Conservation (phyloP, 768 basidiomycete species). For the Leccinum truebloodii region DNA sequence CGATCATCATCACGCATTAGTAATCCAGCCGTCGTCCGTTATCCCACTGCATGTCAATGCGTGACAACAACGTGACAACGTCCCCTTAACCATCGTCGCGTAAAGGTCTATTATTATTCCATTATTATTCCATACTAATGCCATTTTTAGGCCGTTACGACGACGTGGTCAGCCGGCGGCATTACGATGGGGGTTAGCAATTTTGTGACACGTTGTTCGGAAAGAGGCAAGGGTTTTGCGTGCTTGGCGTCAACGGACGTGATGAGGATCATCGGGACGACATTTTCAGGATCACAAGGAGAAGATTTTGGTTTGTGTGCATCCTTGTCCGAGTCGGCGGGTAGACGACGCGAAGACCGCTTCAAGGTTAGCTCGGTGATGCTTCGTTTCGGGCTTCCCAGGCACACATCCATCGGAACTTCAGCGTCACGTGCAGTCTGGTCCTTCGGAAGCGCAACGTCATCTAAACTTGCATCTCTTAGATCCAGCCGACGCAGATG, state of each 20-base stretch:
- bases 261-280: slow-evolving; percentile 24
- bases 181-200: not conserved
- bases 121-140: not conserved
- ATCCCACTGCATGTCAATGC: no score
- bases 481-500: slow-evolving; percentile 22
- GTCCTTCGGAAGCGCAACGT: not conserved
- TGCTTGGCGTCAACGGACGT: slow-evolving; percentile 29
- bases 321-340: not conserved
- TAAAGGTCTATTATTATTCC: not conserved
- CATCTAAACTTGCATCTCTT: slow-evolving; percentile 13
- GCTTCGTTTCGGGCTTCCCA: not conserved
- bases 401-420: slow-evolving; percentile 7
- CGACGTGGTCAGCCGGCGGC: no score
- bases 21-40: no score
- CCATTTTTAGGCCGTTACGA: not conserved
- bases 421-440: not conserved
- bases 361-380: not conserved
- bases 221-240: slow-evolving; percentile 22
- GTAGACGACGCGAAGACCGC: not conserved
- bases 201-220: slow-evolving; percentile 3
- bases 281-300: slow-evolving; percentile 1
- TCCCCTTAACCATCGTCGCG: no score
- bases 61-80: no score
- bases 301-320: not conserved
- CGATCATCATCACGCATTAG: no score